Percentiles rank a stretch among this genome's conserved stretches.
phyloP scores from a whole-genome alignment of 1,284 basidiomycete genomes.

The Ustilago lituana region DNA sequence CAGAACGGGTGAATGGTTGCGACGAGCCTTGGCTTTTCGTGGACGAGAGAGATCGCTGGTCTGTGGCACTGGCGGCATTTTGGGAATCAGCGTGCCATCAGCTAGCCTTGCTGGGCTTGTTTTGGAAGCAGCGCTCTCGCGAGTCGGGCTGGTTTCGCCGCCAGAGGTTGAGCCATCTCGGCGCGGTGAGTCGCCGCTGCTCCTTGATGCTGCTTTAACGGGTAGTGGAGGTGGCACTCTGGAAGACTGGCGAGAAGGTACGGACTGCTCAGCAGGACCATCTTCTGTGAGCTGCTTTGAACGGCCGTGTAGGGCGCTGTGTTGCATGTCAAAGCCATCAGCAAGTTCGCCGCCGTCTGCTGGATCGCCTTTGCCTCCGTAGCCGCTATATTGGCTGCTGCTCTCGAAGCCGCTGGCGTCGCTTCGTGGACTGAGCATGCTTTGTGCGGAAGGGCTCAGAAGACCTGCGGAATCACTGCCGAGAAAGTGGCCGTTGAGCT shows the following conservation, averaged over 20 bases:
- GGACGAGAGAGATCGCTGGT: constrained; percentile 16
- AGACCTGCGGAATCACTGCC: constrained; percentile 20
- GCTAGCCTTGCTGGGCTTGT: constrained; percentile 20
- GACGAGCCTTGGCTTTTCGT: constrained; percentile 24
- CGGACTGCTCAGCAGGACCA: background rate
- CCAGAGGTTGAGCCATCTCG: constrained; percentile 8
- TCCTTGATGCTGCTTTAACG: constrained; percentile 27
- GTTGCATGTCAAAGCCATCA: constrained; percentile 25
- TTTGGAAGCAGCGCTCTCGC: background rate
- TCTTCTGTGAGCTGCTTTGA: background rate
- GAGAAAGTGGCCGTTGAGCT: background rate
- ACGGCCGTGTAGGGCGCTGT: background rate
- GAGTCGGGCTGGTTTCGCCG: constrained; percentile 1
- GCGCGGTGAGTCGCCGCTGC: constrained; percentile 28
- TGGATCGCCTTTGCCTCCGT: constrained; percentile 12
- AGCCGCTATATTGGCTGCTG: constrained; percentile 38
- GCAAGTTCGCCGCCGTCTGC: constrained; percentile 4
- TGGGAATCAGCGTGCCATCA: constrained; percentile 50
- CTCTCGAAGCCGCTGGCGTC: constrained; percentile 40
- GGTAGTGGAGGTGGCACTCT: constrained; percentile 23
- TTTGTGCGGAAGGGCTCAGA: constrained; percentile 24
- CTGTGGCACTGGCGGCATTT: constrained; percentile 51
- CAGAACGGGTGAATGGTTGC: constrained; percentile 53
- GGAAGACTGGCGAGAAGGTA: constrained; percentile 29
- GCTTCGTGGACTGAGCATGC: constrained; percentile 29